Evolutionary conservation across 495 filamentous ascomycete species (phyloP).

Genomic region (Trichoderma erinaceum): DNA sequence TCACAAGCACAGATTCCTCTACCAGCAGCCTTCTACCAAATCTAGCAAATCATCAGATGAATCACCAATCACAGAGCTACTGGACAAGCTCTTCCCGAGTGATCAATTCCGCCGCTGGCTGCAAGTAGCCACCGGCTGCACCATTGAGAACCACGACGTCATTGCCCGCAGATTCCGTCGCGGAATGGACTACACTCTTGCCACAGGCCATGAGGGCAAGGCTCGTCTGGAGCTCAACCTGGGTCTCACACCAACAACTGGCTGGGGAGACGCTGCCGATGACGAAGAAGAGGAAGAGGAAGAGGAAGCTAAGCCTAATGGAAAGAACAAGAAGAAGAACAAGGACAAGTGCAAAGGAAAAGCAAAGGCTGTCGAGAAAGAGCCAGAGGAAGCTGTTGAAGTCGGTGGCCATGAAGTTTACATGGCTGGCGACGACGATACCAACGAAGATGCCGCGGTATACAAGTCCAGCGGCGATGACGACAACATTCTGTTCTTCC

Average conservation of each 20-base stretch:
- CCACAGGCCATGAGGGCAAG: slow-evolving; percentile 73
- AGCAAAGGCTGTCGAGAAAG: slow-evolving; percentile 21
- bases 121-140: slow-evolving; percentile 65
- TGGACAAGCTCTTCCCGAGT: slow-evolving; percentile 75
- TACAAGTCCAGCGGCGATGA: slow-evolving; percentile 80
- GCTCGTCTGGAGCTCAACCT: slow-evolving; percentile 84
- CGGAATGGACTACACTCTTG: slow-evolving; percentile 87
- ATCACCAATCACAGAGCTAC: slow-evolving; percentile 64
- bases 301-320: slow-evolving; percentile 28
- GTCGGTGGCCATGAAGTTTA: slow-evolving; percentile 88
- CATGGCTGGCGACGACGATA: slow-evolving; percentile 80
- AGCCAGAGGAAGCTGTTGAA: slow-evolving; percentile 35
- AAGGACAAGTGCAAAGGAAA: slow-evolving; percentile 18
- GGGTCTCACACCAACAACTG: slow-evolving; percentile 69
- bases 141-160: slow-evolving; percentile 59
- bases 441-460: slow-evolving; percentile 72
- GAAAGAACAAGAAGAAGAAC: slow-evolving; percentile 26
- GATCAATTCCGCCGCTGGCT: slow-evolving; percentile 90
- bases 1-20: slow-evolving; percentile 92
- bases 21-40: slow-evolving; percentile 48
- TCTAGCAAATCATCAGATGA: slow-evolving; percentile 19
- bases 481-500: slow-evolving; percentile 85
- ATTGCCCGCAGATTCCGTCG: slow-evolving; percentile 78
- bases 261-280: slow-evolving; percentile 72
- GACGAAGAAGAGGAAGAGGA: slow-evolving; percentile 45